Conservation (phyloP, 768 basidiomycete species). For the Amyloporia xantha region DNA sequence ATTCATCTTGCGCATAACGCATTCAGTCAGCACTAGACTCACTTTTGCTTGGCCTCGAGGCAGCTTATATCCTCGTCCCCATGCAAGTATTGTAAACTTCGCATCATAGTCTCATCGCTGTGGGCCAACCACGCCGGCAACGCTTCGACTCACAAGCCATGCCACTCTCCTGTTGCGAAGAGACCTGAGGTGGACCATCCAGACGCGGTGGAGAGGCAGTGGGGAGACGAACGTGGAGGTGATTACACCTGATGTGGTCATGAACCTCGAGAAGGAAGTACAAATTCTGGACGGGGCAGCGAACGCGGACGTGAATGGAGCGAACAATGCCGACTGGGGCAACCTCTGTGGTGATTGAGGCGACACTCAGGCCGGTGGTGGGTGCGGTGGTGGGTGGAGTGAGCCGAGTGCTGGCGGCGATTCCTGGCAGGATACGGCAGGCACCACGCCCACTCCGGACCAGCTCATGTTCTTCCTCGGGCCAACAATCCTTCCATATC, state of each 20-base stretch:
- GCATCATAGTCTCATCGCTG: no score
- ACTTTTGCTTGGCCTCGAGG: no score
- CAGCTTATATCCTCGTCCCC: no score
- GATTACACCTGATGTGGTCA: conserved; percentile 9
- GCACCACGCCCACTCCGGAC: conserved; percentile 9
- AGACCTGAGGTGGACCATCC: conserved; percentile 16
- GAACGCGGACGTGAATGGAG: conserved; percentile 14
- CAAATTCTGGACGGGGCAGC: conserved; percentile 10
- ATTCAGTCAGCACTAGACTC: no score
- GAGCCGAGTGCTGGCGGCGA: conserved; percentile 3
- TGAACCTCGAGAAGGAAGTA: conserved; percentile 8
- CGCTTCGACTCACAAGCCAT: no score
- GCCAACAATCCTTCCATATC: conserved; percentile 45
- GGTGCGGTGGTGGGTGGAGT: conserved; percentile 14
- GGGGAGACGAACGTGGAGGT: conserved; percentile 10
- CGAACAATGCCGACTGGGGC: conserved; percentile 2
- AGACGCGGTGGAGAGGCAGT: conserved; percentile 2
- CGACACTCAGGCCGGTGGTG: conserved; percentile 3
- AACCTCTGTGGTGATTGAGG: conserved; percentile 7
- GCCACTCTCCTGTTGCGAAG: conserved; percentile 21
- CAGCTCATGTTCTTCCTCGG: conserved; percentile 43
- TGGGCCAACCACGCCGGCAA: no score
- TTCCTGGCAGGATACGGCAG: conserved; percentile 6
- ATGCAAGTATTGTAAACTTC: no score
- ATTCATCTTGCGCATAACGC: no score